Percentiles rank a stretch among this genome's conserved stretches.
Conservation (phyloP, 805 yeast genomes). For the Sugiyamaella mastotermitis region DNA sequence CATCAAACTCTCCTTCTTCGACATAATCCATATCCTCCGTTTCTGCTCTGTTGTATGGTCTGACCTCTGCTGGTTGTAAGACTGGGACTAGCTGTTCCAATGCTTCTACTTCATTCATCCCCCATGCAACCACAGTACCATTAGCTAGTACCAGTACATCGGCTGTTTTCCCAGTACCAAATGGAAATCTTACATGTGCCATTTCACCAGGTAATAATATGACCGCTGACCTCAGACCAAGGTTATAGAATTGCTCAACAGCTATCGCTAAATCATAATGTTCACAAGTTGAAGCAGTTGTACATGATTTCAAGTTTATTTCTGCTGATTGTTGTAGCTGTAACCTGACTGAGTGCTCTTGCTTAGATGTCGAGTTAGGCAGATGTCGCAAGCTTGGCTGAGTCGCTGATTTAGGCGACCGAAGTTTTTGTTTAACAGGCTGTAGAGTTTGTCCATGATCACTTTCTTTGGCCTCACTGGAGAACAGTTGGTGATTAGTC, state of each 20-base stretch:
- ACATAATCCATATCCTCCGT: slow-evolving; percentile 84
- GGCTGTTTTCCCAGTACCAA: slow-evolving; percentile 28
- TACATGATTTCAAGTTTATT: slow-evolving; percentile 47
- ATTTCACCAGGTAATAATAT: slow-evolving; percentile 64
- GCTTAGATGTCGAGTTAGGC: too few relatives aligned
- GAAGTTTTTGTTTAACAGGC: too few relatives aligned
- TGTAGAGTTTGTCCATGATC: too few relatives aligned
- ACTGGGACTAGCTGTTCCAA: slow-evolving; percentile 35
- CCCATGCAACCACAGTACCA: slow-evolving; percentile 86
- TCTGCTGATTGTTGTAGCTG: too few relatives aligned
- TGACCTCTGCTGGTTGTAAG: slow-evolving; percentile 43
- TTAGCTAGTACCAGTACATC: slow-evolving; percentile 67
- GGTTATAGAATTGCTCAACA: slow-evolving; percentile 32
- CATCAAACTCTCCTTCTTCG: slow-evolving; percentile 33
- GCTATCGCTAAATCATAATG: slow-evolving; percentile 52
- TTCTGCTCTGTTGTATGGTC: slow-evolving; percentile 47
- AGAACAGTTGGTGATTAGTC: too few relatives aligned
- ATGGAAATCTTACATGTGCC: slow-evolving; percentile 43
- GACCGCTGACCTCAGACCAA: slow-evolving; percentile 33
- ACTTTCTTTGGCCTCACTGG: too few relatives aligned
- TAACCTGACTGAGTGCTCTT: too few relatives aligned
- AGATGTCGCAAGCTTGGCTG: too few relatives aligned
- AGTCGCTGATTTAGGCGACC: too few relatives aligned
- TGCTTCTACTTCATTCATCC: slow-evolving; percentile 54
- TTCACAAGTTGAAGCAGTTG: slow-evolving; percentile 70